phyloP scores from a whole-genome alignment of 805 yeast genomes.

The Metschnikowia koreensis region DNA sequence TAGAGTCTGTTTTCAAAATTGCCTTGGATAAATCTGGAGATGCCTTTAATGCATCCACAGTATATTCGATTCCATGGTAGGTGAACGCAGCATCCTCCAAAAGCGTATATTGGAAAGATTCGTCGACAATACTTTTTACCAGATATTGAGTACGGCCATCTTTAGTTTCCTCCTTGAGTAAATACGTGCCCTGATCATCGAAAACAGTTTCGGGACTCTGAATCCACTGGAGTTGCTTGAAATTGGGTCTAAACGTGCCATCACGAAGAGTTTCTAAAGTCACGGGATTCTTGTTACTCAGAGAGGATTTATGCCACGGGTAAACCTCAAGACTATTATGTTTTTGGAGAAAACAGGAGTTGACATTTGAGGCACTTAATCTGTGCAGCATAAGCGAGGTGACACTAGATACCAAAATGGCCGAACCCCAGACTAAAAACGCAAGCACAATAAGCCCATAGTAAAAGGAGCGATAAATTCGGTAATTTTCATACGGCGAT shows the following conservation, averaged over 20 bases:
- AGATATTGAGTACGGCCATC: slow-evolving; percentile 47
- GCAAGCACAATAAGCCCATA: slow-evolving; percentile 21
- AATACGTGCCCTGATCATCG: slow-evolving; percentile 67
- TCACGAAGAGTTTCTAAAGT: slow-evolving; percentile 42
- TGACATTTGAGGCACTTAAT: background rate
- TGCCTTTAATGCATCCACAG: slow-evolving; percentile 55
- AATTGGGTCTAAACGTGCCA: slow-evolving; percentile 53
- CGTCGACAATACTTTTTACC: slow-evolving; percentile 52
- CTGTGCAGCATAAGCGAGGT: slow-evolving; percentile 7
- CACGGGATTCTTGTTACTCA: slow-evolving; percentile 23
- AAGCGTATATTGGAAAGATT: slow-evolving; percentile 42
- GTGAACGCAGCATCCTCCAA: slow-evolving; percentile 49
- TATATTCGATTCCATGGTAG: slow-evolving; percentile 38
- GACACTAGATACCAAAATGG: slow-evolving; percentile 22
- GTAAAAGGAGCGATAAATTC: slow-evolving; percentile 12
- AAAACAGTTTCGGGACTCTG: slow-evolving; percentile 44
- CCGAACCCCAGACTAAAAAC: slow-evolving; percentile 38
- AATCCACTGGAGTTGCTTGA: slow-evolving; percentile 70
- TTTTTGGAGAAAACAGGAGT: background rate
- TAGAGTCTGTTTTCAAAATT: slow-evolving; percentile 57
- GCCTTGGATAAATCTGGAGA: slow-evolving; percentile 66
- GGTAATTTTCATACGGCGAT: slow-evolving; percentile 12
- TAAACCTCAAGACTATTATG: slow-evolving; percentile 3
- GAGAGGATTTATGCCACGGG: slow-evolving; percentile 8
- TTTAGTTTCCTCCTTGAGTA: slow-evolving; percentile 37